Evolutionary conservation across 768 basidiomycete genomes (phyloP).

Genomic region (Leccinum longicurvipes): DNA sequence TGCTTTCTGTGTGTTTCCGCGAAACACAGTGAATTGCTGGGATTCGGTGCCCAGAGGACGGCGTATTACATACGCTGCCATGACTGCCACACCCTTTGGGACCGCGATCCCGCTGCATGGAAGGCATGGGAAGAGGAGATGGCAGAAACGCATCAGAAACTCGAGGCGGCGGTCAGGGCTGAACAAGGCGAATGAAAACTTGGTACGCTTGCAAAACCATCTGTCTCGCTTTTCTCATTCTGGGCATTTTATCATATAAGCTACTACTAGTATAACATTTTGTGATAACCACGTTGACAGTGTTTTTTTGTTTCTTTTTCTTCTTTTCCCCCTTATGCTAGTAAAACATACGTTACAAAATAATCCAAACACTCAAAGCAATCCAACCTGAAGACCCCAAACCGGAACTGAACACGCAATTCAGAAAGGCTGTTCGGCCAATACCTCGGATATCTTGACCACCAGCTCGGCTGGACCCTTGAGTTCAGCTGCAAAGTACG

Average conservation of each 20-base stretch:
- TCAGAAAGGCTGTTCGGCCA: slow-evolving; percentile 57
- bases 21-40: slow-evolving; percentile 36
- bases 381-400: neutral
- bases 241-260: neutral
- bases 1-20: neutral
- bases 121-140: slow-evolving; percentile 45
- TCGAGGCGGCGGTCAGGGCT: slow-evolving; percentile 18
- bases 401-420: too few relatives aligned
- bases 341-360: neutral
- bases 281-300: neutral
- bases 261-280: neutral
- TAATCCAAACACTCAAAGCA: neutral
- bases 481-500: slow-evolving; percentile 54
- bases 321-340: neutral
- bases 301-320: neutral
- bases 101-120: slow-evolving; percentile 35
- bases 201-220: neutral
- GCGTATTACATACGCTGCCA: slow-evolving; percentile 52
- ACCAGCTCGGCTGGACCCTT: slow-evolving; percentile 44
- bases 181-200: neutral
- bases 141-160: slow-evolving; percentile 33
- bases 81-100: slow-evolving; percentile 42
- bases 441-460: slow-evolving; percentile 48
- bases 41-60: slow-evolving; percentile 33
- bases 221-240: neutral